Evolutionary conservation across 805 yeast genomes (phyloP), one percentile per base, ranked within the genome.

Genomic region (Naumovozyma dairenensis): DNA sequence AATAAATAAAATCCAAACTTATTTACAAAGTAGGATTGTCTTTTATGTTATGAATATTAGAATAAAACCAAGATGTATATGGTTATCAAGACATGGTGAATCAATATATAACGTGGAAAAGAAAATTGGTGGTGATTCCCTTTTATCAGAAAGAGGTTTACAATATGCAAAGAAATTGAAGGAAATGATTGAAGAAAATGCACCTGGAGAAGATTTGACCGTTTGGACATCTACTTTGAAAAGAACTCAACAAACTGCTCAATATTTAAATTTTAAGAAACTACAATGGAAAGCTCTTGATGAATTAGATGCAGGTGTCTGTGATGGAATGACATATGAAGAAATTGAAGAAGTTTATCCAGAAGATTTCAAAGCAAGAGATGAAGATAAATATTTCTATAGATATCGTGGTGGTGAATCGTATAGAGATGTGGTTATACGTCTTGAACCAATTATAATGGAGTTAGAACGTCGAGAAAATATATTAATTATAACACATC

Each of bases 371-470:
- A 81, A 76, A 46, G 95, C 96, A 6, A 72, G 99, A 39, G 98
- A 92, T 56, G 95, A 83, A 45, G 81, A 92, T 63, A 92, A 92
- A 63, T 92, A 82, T 55, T 96, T 85, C 55, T 92, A 92, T 60
- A 71, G 98, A 34, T 92, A 92, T 59, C 73, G 96, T 28, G 97
- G 97, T 8, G 99, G 99, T 29, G 99, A 92, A 60, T 81, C 94
- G 4, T 92, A 92, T 59, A 72, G 95, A 37, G 99, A 92, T 50
- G 94, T 92, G 26, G 96, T 89, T 29, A 80, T 87, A 28, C 68
- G 99, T 37, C 67, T 92, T 36, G 99, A 92, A 56, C 99, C 99
- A 4, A 86, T 92, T 45, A 92, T 92, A 41, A 92, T 92, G 98
- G 98, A 92, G 59, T 69, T 92, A 44, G 99, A 92, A 62, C 77